Base-by-base conservation (phyloP, 2,329 filamentous ascomycete species). In the Bisporella sp. region DNA sequence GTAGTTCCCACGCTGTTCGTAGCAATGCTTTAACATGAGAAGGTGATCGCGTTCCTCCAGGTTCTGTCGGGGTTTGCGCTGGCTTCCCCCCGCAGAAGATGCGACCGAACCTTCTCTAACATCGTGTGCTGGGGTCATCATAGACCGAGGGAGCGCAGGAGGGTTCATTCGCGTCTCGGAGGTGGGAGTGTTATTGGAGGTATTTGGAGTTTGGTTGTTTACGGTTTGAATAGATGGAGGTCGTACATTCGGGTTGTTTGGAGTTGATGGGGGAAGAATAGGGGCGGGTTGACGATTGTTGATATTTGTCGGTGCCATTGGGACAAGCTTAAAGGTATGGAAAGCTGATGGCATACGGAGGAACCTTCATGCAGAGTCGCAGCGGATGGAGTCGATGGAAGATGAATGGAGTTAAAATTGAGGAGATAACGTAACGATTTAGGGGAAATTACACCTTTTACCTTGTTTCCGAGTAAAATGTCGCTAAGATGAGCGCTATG, bases 1-100 rank as follows among this genome's bases (percentile, higher is more conserved):
- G 51, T 56, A 65, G 41, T 60, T 59, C 9, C 57, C 55, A 35
- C 58, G 56, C 46, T 64, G 60, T 40, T 62, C 59, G 32, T 57
- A 56, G 41, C 63, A 65, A 46, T 62, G 54, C 51, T 63, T 64
- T 31, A 65, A 39, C 60, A 64, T 64, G 5, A 59, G 47, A 28
- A 65, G 55, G 41, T 65, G 63, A 51, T 65, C 63, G 43, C 56
- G 58, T 51, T 65, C 63, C 46, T 64, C 62, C 6, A 65, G 54
- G 54, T 65, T 65, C 46, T 64, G 62, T 13, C 63, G 57, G 31
- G 62, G 63, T 57, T 65, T 65, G 52, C 63, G 61, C 58, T 59
- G 48, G 30, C 54, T 59, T 45, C 57, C 58, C 31, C 60, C 60
- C n/a, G 59, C 55, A 11, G 56, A 54, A 6, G 61, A 62, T 7